Base-by-base conservation (phyloP, 2,329 filamentous ascomycete species). In the Botrytis fabae region DNA sequence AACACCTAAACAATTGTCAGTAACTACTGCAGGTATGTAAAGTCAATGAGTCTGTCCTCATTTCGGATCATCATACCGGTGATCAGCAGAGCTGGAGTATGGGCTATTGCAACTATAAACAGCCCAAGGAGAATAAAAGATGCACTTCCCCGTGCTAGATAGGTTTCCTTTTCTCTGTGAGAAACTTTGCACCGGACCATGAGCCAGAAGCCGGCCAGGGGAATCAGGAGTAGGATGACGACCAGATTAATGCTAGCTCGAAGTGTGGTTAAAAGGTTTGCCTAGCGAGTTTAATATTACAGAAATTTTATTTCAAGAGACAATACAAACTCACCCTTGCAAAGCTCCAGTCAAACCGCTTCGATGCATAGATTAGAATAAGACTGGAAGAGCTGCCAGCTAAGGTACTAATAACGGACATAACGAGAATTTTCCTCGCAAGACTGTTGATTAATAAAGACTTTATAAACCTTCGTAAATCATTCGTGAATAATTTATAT, bases 191-290 rank as follows among this genome's bases (percentile, higher is more conserved):
- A 28, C 38, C 22, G 40, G n/a, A 46, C 25, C 8, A 22, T 12
- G 42, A 64, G 62, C 16, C 16, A 64, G 28, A 22, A n/a, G 25
- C 40, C 40, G 25, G 12, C 22, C 25, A 64, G 40, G 20, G 62
- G 62, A 38, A 64, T 44, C 14, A 64, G 40, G n/a, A 42, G 25
- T 46, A 64, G 9, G 42, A 46, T 64, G 38, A 40, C 38, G 22
- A 66, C 32, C 25, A 66, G n/a, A 10, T 66, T 66, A 25, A 66
- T 25, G 10, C 22, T 66, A 7, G 63, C 63, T 51, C 42, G 63
- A 46, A 66, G 42, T 51, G 40, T 66, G 32, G 25, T 66, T 20
- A 66, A 44, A 2, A 66, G 63, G 20, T 66, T 66, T 66, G 63
- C 40, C 63, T 51, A 48, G 7, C 12, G 32, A 48, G 12, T 14